Evolutionary conservation across 345 rosid genomes (phyloP), one percentile per base, ranked within the genome.

Genomic region (Cardamine occulta): DNA sequence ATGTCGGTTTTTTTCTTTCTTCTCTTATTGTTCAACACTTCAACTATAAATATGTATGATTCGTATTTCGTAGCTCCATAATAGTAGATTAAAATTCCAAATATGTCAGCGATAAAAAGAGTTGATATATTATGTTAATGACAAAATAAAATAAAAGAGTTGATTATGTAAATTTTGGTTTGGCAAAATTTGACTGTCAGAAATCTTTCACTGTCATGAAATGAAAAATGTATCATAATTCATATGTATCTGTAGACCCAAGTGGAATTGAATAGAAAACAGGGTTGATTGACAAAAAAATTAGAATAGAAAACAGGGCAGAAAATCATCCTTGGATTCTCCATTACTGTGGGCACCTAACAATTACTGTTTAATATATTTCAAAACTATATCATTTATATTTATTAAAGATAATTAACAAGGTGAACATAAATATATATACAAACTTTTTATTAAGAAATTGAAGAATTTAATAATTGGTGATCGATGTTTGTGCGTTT

Each of bases 311-410:
- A 77, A 77, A 72, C 54, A 57, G 13, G 18, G 53, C 12, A 63
- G 42, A 70, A 70, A 77, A 77, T 72, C 77, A 64, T 64, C 73
- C 63, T 77, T 64, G 77, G 81, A 77, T 77, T 77, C 81, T 77
- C 56, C 63, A 72, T 72, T 64, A 72, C 68, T 70, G 52, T 57
- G 23, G 37, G 73, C 81, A 65, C 73, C 81, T 48, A 72, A 72
- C 63, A 72, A 1, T 48, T 58, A 65, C 72, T 64, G 61, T 71
- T 70, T 39, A 40, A 8, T 44, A 39, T 54, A 10, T 49, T 5
- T 14, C 32, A 15, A 32, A 49, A 51, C 34, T 51, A 8, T 23
- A 28, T 28, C 63, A 17, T 47, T 24, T 40, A 12, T 24, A 23
- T 21, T 1, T 21, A 21, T 21, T 21, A 47, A 56, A 45, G 51